A percentile compares a stretch with the other conserved stretches of the same genome.
These are phyloP conservation scores for Diplodia corticola DNA, from an alignment of 2,329 filamentous ascomycete genomes.

Conservation along the genomic window DNA sequence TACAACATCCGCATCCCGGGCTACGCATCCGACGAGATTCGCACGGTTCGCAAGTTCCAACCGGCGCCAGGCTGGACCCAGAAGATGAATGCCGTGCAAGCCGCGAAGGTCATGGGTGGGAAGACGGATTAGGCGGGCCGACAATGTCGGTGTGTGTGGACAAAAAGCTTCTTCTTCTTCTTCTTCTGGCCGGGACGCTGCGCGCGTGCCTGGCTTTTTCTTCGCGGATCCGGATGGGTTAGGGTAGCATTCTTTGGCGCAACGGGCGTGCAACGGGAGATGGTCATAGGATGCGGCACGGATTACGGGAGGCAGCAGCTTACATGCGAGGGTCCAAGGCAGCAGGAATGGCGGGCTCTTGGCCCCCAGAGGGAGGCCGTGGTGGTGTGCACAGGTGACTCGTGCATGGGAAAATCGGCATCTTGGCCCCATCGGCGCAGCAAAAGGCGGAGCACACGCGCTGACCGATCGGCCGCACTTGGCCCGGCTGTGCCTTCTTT, in stretches of 20 bases:
- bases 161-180: neutral
- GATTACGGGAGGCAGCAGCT: neutral
- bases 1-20: conserved; percentile 83
- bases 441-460: conserved; percentile 12
- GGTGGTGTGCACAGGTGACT: conserved; percentile 14
- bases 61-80: conserved; percentile 87
- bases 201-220: neutral
- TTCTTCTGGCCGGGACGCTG: neutral
- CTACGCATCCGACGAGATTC: conserved; percentile 89
- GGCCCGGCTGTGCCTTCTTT: neutral
- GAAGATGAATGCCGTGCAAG: conserved; percentile 96
- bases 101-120: conserved; percentile 71
- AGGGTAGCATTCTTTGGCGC: conserved; percentile 6
- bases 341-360: neutral
- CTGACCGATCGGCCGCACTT: conserved; percentile 5
- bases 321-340: neutral
- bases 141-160: conserved; percentile 6
- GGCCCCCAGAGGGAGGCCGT: neutral
- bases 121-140: conserved; percentile 37
- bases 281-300: neutral
- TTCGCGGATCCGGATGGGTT: neutral
- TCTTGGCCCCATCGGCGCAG: conserved; percentile 10
- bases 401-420: conserved; percentile 20
- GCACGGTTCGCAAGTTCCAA: conserved; percentile 90
- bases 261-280: neutral